Evolutionary conservation across 2,329 filamentous ascomycete species (phyloP), one percentile per base, ranked within the genome.

Genomic region (Botrytis medusae): DNA sequence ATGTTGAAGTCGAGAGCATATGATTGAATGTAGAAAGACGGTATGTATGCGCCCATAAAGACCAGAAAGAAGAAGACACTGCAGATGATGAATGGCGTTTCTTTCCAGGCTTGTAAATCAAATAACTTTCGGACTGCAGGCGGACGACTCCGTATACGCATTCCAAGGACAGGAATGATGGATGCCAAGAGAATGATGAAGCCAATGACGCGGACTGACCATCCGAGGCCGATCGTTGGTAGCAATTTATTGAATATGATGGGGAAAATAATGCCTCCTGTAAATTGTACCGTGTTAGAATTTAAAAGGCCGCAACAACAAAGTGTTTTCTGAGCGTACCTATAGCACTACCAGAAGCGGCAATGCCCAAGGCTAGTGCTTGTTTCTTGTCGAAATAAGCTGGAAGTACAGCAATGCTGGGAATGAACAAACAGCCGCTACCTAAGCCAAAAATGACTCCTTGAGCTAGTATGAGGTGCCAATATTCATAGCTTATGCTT

Each of bases 181-280:
- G 34, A 37, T 0, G 54, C 29, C 6, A 25, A 29, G 16, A 74
- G 32, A 18, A 71, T 40, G 8, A 87, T 81, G 73, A 88, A 85
- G 0, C 82, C 85, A 59, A 88, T 79, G 4, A 82, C 78, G 42
- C 85, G 81, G 37, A 85, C 81, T 0, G 85, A 83, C 84, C 84
- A 86, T 3, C 77, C 78, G 77, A 86, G 86, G 5, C 84, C 85
- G 34, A 85, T 79, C 40, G 74, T 76, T 2, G 81, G 81, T 6
- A 86, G 75, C 25, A 86, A 75, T 46, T 81, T 78, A 59, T 84
- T 81, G 7, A 85, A 81, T 42, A 87, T 81, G 34, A 82, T 79
- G 0, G 85, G 84, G 73, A 84, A 85, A 3, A 87, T 75, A n/a
- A 87, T 80, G 0, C 85, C 69, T 20, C 72, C 68, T 57, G 40